Evolutionary conservation across 2,329 filamentous ascomycete genomes (phyloP), one percentile per base, ranked within the genome.

Genomic region (Pestalotiopsis sp.): DNA sequence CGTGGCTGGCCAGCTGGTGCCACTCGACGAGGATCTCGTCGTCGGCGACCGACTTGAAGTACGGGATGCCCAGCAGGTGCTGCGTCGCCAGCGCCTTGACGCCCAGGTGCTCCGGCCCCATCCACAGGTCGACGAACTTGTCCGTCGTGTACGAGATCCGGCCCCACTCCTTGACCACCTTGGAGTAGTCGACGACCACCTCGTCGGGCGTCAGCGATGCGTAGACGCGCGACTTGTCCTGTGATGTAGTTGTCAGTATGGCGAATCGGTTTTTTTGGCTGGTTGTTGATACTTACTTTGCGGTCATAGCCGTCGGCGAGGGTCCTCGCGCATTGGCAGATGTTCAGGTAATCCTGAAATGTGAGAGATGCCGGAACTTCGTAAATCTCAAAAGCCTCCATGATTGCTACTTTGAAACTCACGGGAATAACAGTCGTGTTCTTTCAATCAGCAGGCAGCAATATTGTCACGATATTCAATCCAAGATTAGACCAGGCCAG

Each of bases 271-370:
- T 63, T 12, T 17, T 3, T 45, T 17, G 61, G 17, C 23, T n/a
- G 17, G 9, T 6, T 52, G 39, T 25, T 2, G 6, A 11, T 6
- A 52, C 62, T 52, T 5, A 64, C 62, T 39, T 66, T 66, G 45
- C 64, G 64, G n/a, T 66, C 64, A 66, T 66, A 66, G 13, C 64
- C 64, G 20, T 66, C 64, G 17, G 64, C 64, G 4, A 57, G 36
- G 1, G 49, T 66, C 20, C 64, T 66, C 2, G 64, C 64, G 25
- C 45, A 57, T 58, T 66, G 64, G 17, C 45, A 57, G 20, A 66
- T 39, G 14, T 17, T 39, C 27, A 66, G 12, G n/a, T 66, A 66
- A 23, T 66, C 49, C 12, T 58, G 45, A 14, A 66, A 66, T 7
- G 45, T 58, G 45, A 66, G 49, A 23, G 45, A 36, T 2, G 23